Base-by-base conservation (phyloP, 75 land plant species). In the Pinus taeda region DNA sequence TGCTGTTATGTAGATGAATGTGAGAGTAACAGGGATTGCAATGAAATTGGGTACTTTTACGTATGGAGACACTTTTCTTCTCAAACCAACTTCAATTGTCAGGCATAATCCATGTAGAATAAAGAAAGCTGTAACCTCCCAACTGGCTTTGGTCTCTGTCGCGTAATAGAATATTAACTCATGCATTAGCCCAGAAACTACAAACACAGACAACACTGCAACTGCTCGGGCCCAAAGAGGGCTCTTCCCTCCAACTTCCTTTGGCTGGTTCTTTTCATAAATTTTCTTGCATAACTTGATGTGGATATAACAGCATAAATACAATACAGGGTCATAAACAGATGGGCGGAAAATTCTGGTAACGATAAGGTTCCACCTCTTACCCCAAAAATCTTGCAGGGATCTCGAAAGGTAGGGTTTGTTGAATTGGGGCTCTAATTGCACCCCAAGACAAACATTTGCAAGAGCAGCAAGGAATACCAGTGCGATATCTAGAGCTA, bases 141-240 rank as follows among this genome's bases (percentile, higher is more conserved):
- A 91, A 8, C 85, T 88, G 39, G 95, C 85, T 14, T 20, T 30
- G 76, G 17, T 71, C 29, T 59, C 53, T 8, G 80, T 88, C 60
- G 88, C 24, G 75, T 84, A 85, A 39, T 72, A 87, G 53, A 83
- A 85, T 15, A 92, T 83, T 53, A 88, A 59, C 69, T 94, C 95
- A 49, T 94, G 97, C 89, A 94, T 88, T 59, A 94, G 53, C 2
- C 93, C 97, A 57, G 97, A 94, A 12, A 88, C 93, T 17, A 81
- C 9, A 53, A 92, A 94, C 8, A 86, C 66, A 11, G 85, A 80
- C 1, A 92, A 4, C 6, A 80, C 55, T 37, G 81, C 83, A 15
- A 64, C 42, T 15, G 66, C 81, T 61, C 82, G 73, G 17, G 53
- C 75, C 86, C 60, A 62, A 57, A 58, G 45, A 24, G 60, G 57